phyloP scores from a whole-genome alignment of 345 rosid genomes.

The Eucalyptus virginea region DNA sequence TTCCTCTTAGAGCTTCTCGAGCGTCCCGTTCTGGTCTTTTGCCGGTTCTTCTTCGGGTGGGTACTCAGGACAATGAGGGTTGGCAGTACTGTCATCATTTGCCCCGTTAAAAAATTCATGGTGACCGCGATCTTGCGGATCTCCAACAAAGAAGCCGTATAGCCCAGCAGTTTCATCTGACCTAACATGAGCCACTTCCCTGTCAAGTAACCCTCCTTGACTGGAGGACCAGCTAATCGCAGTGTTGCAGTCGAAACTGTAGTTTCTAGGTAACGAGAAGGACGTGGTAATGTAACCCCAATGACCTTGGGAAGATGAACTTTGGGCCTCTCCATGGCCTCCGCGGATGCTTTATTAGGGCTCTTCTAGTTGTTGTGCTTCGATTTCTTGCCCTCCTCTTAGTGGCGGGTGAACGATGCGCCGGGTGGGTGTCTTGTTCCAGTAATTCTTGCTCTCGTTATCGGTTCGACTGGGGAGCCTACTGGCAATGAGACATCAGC shows the following conservation, averaged over 20 bases:
- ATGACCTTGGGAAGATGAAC: constrained; percentile 31
- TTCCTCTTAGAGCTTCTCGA: constrained; percentile 31
- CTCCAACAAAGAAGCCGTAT: background rate
- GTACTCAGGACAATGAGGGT: background rate
- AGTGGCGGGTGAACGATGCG: background rate
- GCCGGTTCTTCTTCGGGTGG: background rate
- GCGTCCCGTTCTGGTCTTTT: background rate
- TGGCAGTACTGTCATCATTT: background rate
- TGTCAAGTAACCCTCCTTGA: background rate
- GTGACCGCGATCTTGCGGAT: background rate
- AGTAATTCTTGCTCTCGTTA: constrained; percentile 51
- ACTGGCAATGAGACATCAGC: constrained; percentile 52
- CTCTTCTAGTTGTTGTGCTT: background rate
- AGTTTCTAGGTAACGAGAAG: background rate
- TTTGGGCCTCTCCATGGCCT: background rate
- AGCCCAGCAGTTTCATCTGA: background rate
- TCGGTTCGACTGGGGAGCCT: constrained; percentile 53
- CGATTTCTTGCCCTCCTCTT: background rate
- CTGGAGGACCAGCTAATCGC: background rate
- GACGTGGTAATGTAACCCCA: constrained; percentile 9
- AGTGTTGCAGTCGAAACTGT: background rate
- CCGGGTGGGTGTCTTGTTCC: constrained; percentile 10
- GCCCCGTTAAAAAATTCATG: background rate
- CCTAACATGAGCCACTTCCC: background rate
- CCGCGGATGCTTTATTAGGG: background rate